A percentile compares a stretch with the other conserved stretches of the same genome.
phyloP scores from a whole-genome alignment of 805 yeast genomes.

The Kuraishia capsulata region DNA sequence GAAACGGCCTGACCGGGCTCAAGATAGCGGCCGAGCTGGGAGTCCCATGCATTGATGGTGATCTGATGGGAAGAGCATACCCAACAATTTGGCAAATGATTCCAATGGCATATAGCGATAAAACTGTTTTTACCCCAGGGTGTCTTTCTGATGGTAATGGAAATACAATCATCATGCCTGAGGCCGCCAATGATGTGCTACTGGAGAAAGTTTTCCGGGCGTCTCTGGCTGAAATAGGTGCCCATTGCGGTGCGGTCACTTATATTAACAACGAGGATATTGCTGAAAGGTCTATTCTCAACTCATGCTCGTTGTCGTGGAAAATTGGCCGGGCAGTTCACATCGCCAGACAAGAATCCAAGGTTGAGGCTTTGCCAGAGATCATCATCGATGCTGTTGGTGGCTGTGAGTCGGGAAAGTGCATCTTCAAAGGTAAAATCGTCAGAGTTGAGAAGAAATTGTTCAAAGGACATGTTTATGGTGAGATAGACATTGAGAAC shows the following conservation, averaged over 20 bases:
- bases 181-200: conserved; percentile 20
- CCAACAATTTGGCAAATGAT: conserved; percentile 32
- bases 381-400: conserved; percentile 27
- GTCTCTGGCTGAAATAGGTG: conserved; percentile 31
- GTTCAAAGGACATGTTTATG: conserved; percentile 33
- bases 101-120: conserved; percentile 17
- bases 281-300: conserved; percentile 10
- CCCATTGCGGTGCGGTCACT: conserved; percentile 27
- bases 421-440: conserved; percentile 31
- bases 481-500: conserved; percentile 25
- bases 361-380: conserved; percentile 24
- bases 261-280: conserved; percentile 11
- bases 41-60: conserved; percentile 27
- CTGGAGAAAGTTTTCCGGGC: conserved; percentile 32
- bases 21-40: conserved; percentile 13
- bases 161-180: conserved; percentile 23
- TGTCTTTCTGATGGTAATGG: conserved; percentile 30
- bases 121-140: conserved; percentile 17
- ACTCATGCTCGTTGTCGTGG: conserved; percentile 33
- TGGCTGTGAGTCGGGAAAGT: conserved; percentile 20
- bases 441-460: conserved; percentile 30
- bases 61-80: conserved; percentile 40
- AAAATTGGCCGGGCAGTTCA: conserved; percentile 35
- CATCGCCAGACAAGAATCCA: conserved; percentile 25
- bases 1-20: conserved; percentile 27